Base-by-base conservation (phyloP, 805 yeast genomes). In the Kuraishia capsulata region DNA sequence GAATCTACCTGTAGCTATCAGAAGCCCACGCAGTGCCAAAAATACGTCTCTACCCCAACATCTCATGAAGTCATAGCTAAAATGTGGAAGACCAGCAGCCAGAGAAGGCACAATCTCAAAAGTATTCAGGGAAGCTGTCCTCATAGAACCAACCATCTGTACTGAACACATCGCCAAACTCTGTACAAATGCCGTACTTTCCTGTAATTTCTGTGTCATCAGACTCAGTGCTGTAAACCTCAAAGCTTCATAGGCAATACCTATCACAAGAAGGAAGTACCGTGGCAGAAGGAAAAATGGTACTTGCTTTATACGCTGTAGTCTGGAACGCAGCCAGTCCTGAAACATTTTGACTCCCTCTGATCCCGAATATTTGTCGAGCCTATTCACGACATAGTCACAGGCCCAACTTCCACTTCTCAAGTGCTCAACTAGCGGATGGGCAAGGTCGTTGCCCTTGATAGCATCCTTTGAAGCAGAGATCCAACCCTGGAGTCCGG, bases 11-110 rank as follows among this genome's bases (percentile, higher is more conserved):
- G 96, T 73, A 1, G 83, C 79, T 19, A 88, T 62, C 40, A 88
- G 61, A 36, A 90, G 65, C 0, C 98, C 98, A 43, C 96, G 67
- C 32, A 83, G 68, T 0, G 96, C 73, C 34, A 90, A 81, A 55
- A 92, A 92, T 1, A 88, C 95, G 59, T 90, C 98, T 53, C 98
- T 73, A 18, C 98, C 98, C 98, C 98, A 90, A 56, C 96, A 87
- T 57, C 98, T 72, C 96, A 90, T 88, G 58, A 83, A 89, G 46
- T 82, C 87, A 42, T 72, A 73, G 54, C 92, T 80, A 62, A 90
- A 90, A 59, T 88, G 97, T 2, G 98, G 98, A 43, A 90, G 69
- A 1, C 97, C 98, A 2, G 98, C 98, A 13, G 97, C 96, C 74
- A 90, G 67, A 31, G 85, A 75, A 2, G 95, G 83, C 13, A 78